These are phyloP conservation scores for Camelina sativa DNA, from an alignment of 345 rosid species.

Conservation along the genomic window DNA sequence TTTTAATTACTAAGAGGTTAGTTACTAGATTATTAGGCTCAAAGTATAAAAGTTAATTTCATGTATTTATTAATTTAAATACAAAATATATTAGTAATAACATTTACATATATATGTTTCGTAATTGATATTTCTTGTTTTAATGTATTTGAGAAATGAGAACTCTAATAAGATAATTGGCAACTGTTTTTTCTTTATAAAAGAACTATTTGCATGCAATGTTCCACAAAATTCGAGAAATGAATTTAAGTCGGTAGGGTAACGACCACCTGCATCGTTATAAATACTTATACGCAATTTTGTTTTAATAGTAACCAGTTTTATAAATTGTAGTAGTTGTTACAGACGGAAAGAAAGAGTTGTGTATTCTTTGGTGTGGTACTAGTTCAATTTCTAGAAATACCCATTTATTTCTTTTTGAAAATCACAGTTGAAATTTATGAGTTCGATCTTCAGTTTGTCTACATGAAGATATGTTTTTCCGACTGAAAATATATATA, in stretches of 20 bases:
- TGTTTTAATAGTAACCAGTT: slow-evolving; percentile 25
- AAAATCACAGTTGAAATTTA: no score
- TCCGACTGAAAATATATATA: neutral
- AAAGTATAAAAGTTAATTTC: neutral
- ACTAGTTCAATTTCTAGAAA: neutral
- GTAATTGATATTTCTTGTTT: no score
- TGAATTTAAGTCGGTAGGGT: slow-evolving; percentile 38
- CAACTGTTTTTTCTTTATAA: slow-evolving; percentile 2
- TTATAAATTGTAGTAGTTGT: neutral
- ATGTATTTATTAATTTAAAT: neutral
- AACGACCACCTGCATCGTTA: slow-evolving; percentile 37
- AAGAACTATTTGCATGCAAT: slow-evolving; percentile 20
- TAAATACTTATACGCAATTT: slow-evolving; percentile 24
- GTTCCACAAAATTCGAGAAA: slow-evolving; percentile 38
- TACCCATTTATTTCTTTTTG: no score
- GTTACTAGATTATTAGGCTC: neutral
- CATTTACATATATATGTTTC: neutral
- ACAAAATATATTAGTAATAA: neutral
- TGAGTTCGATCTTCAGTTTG: neutral
- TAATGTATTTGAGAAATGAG: no score
- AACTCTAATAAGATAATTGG: neutral
- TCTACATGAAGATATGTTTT: neutral
- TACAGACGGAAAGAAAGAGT: neutral
- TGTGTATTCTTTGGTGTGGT: slow-evolving; percentile 2
- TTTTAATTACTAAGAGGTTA: no score